Evolutionary conservation across 2,329 filamentous ascomycete species (phyloP).

Genomic region (Septoria linicola): DNA sequence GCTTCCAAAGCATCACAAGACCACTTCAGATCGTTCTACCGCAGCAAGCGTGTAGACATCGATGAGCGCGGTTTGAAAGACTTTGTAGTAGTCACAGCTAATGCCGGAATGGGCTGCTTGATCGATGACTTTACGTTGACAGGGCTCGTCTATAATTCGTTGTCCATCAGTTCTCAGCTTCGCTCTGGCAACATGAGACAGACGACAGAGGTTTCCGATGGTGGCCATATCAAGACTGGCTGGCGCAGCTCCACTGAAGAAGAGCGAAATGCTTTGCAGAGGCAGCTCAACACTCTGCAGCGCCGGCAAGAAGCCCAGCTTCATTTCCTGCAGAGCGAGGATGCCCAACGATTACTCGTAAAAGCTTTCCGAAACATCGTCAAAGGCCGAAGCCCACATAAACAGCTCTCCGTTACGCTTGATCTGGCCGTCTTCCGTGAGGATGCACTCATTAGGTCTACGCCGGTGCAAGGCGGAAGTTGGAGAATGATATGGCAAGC

Average conservation of each 20-base stretch:
- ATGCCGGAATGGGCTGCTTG: slow-evolving; percentile 8
- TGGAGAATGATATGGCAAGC: slow-evolving; percentile 13
- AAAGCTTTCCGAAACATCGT: slow-evolving; percentile 8
- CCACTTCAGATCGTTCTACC: slow-evolving; percentile 12
- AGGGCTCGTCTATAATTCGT: slow-evolving; percentile 5
- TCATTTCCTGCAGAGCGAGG: slow-evolving; percentile 9
- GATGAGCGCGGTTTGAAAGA: slow-evolving; percentile 6
- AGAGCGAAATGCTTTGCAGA: background rate
- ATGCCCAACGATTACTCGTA: slow-evolving; percentile 2
- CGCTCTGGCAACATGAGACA: background rate
- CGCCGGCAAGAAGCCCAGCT: slow-evolving; percentile 4
- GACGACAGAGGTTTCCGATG: background rate
- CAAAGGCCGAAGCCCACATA: background rate
- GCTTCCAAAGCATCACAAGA: slow-evolving; percentile 14
- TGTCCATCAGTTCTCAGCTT: background rate
- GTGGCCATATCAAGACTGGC: background rate
- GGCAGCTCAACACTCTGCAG: slow-evolving; percentile 7
- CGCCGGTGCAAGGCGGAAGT: slow-evolving; percentile 54
- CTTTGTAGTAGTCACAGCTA: slow-evolving; percentile 6
- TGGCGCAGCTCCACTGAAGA: background rate
- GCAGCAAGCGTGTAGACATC: slow-evolving; percentile 11
- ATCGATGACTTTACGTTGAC: slow-evolving; percentile 8
- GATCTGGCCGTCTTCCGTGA: slow-evolving; percentile 4
- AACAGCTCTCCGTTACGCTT: background rate
- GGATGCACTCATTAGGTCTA: slow-evolving; percentile 20